Conservation (phyloP, 495 filamentous ascomycete species). For the Lasiosphaeria ovina region DNA sequence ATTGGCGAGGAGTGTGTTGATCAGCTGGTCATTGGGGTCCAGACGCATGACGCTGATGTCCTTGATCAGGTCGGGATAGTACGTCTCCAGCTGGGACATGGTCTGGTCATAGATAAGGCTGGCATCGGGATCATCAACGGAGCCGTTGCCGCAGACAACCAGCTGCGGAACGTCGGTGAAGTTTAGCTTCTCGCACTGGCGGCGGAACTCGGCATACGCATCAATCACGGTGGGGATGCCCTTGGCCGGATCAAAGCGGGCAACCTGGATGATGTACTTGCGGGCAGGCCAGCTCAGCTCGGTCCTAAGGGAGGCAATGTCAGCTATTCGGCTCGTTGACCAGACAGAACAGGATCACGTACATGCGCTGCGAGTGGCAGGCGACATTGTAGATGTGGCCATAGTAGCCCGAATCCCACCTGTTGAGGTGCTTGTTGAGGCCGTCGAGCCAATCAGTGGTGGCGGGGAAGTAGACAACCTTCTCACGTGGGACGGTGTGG, state of each 20-base stretch:
- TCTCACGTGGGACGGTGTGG: slow-evolving; percentile 58
- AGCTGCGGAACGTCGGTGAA: slow-evolving; percentile 64
- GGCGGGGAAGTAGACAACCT: slow-evolving; percentile 77
- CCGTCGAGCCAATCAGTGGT: slow-evolving; percentile 91
- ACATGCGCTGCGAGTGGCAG: slow-evolving; percentile 60
- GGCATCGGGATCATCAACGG: slow-evolving; percentile 83
- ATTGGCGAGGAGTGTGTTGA: slow-evolving; percentile 76
- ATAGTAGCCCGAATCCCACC: slow-evolving; percentile 76
- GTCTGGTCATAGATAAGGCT: slow-evolving; percentile 69
- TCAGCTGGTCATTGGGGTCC: slow-evolving; percentile 73
- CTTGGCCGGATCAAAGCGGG: slow-evolving; percentile 85
- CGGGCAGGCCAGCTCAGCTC: slow-evolving; percentile 67
- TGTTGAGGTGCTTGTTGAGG: slow-evolving; percentile 73
- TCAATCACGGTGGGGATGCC: slow-evolving; percentile 79
- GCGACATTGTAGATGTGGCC: slow-evolving; percentile 68
- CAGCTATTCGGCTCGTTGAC: background rate
- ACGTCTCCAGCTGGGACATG: slow-evolving; percentile 61
- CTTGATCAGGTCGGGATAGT: slow-evolving; percentile 47
- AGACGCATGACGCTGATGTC: slow-evolving; percentile 76
- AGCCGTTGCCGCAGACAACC: slow-evolving; percentile 73
- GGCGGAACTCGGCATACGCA: slow-evolving; percentile 72
- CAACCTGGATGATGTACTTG: slow-evolving; percentile 78
- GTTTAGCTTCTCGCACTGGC: slow-evolving; percentile 48
- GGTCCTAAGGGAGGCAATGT: slow-evolving; percentile 45
- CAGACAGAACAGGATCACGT: slow-evolving; percentile 21